Base-by-base conservation (phyloP, 768 basidiomycete genomes). In the Lyophyllum semitale region DNA sequence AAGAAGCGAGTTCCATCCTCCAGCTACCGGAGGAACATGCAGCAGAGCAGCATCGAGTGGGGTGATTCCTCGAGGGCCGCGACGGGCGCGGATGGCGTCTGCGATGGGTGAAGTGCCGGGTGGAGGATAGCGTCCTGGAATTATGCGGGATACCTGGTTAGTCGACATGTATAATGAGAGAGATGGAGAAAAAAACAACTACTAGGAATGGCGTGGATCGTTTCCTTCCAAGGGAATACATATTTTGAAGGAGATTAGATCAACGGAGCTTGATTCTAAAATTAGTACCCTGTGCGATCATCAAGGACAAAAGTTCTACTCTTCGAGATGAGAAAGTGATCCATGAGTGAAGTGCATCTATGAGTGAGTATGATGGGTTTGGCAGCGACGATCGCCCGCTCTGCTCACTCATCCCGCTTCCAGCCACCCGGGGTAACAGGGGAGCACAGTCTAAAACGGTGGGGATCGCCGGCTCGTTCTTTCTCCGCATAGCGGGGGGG, bases 1-100 rank as follows among this genome's bases (percentile, higher is more conserved):
- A 30, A 82, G 66, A 3, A 83, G 71, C 3, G 71, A 70, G 57
- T 80, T 81, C 74, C 79, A 83, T 3, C 81, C 82, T 7, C 74
- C 73, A 3, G 80, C 82, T 29, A 78, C 70, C 1, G 74, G 70
- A 0, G 80, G 80, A 15, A 77, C 74, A 59, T 82, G 80, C 1
- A 82, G 67, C 8, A 83, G 65, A 18, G 77, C 74, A 3, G 73
- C 78, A 60, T 83, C 82, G 20, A 83, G 74, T 0, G 77, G 72
- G 8, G 79, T 82, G 25, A 83, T 68, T 0, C 80, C 80, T 26
- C 81, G 67, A 41, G 68, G 70, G 26, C 80, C 81, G 22, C 82
- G 75, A 48, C 82, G 73, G 54, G 69, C 71, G 33, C 79, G 73
- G 47, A 83, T 83, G 1, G 72, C 70, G 66, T 83, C 81, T 13